Conservation (phyloP, 345 rosid species). For the Schrenkiella parvula region DNA sequence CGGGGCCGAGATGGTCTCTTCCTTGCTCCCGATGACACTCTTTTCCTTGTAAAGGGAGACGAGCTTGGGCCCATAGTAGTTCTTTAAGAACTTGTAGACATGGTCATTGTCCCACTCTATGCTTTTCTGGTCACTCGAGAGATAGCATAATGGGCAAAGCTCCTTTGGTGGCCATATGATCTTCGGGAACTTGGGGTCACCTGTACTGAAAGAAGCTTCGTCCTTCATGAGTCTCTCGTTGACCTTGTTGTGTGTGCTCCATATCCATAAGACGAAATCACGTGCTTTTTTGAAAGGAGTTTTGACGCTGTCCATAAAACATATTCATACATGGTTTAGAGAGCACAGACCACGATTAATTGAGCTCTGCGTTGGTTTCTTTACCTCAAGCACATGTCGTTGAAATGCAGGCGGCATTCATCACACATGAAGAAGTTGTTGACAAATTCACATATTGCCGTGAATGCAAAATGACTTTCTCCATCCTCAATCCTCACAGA, state of each 20-base stretch:
- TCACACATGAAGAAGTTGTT: conserved; percentile 88
- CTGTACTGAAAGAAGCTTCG: conserved; percentile 74
- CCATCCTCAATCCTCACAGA: conserved; percentile 83
- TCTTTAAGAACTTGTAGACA: conserved; percentile 63
- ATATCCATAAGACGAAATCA: conserved; percentile 85
- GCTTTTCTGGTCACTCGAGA: conserved; percentile 30
- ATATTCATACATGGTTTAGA: not conserved
- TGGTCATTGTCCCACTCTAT: conserved; percentile 65
- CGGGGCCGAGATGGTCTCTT: conserved; percentile 30
- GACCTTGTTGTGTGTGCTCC: conserved; percentile 87
- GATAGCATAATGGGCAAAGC: conserved; percentile 73
- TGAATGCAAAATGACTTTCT: conserved; percentile 81
- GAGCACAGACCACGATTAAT: not conserved
- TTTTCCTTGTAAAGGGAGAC: conserved; percentile 64
- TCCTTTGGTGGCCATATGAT: conserved; percentile 88
- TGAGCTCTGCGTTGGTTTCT: not conserved
- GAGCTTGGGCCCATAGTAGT: conserved; percentile 66
- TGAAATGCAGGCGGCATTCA: conserved; percentile 92
- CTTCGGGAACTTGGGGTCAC: conserved; percentile 91
- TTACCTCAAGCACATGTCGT: conserved; percentile 85
- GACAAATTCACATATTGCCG: conserved; percentile 72
- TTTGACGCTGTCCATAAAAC: conserved; percentile 50
- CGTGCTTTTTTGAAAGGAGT: conserved; percentile 65
- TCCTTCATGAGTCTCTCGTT: conserved; percentile 75
- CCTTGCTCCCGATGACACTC: conserved; percentile 37